A percentile compares a stretch with the other conserved stretches of the same genome.
Conservation (phyloP, 345 rosid genomes). For the Eucalyptus rudis region DNA sequence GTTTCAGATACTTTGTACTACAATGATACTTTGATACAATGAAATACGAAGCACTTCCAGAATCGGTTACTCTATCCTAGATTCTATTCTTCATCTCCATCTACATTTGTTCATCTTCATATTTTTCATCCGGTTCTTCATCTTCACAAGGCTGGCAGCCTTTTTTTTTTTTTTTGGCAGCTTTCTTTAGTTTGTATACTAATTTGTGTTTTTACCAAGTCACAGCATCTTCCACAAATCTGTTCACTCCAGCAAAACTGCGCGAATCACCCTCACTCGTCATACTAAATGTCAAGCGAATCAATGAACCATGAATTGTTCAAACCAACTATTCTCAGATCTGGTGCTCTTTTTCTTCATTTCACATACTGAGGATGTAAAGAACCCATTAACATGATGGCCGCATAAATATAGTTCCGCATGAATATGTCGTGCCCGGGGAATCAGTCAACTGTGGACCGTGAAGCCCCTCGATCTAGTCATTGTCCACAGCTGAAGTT, state of each 20-base stretch:
- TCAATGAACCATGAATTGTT: background rate
- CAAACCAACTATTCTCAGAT: background rate
- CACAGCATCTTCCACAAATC: background rate
- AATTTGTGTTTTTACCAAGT: background rate
- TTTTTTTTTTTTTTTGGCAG: no score
- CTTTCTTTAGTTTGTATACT: background rate
- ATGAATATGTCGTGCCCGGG: background rate
- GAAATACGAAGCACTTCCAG: no score
- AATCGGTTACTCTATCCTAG: no score
- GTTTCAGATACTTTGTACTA: no score
- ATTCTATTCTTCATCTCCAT: no score
- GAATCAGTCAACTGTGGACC: background rate
- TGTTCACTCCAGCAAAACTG: background rate
- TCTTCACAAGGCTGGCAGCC: background rate
- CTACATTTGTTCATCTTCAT: no score
- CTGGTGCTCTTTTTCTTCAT: background rate
- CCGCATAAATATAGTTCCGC: background rate
- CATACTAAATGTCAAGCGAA: background rate
- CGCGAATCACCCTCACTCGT: background rate
- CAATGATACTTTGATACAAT: no score
- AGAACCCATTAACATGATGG: background rate
- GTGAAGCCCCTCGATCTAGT: background rate
- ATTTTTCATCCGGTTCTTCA: no score
- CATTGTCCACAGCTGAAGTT: background rate
- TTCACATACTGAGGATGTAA: background rate